Evolutionary conservation across 352 stramenopile species (phyloP).

Genomic region (Phytophthora macrochlamydospora): DNA sequence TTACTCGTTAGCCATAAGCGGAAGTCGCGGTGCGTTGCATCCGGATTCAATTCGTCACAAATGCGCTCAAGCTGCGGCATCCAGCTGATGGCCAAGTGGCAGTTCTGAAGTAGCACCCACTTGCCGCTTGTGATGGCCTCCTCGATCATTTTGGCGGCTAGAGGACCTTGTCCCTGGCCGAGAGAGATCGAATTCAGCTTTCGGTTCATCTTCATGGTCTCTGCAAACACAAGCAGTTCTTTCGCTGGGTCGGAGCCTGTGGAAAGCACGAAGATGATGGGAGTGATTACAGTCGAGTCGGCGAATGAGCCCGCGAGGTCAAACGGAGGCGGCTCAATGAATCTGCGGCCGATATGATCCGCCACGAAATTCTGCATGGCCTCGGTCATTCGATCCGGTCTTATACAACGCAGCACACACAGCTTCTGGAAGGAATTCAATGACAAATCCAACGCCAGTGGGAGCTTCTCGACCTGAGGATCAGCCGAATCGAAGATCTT

Average conservation of each 20-base stretch:
- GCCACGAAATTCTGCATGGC: conserved; percentile 92
- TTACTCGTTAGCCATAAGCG: conserved; percentile 94
- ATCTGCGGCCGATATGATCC: conserved; percentile 82
- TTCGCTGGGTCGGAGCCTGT: conserved; percentile 94
- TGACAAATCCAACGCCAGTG: conserved; percentile 52
- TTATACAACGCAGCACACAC: conserved; percentile 77
- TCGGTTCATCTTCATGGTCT: conserved; percentile 81
- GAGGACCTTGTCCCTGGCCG: conserved; percentile 92
- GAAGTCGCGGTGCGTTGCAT: conserved; percentile 92
- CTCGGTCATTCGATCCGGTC: conserved; percentile 85
- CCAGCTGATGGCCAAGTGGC: conserved; percentile 95
- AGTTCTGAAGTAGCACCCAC: conserved; percentile 96
- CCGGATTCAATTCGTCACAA: conserved; percentile 88
- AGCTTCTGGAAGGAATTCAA: conserved; percentile 88
- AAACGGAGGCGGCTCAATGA: conserved; percentile 93
- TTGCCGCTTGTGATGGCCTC: conserved; percentile 87
- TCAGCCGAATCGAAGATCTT: conserved; percentile 86
- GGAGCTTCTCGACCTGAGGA: conserved; percentile 77
- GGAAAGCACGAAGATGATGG: conserved; percentile 94
- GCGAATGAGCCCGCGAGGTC: conserved; percentile 91
- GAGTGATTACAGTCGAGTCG: conserved; percentile 89
- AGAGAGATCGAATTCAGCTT: conserved; percentile 95
- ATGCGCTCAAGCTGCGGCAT: conserved; percentile 95
- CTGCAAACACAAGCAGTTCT: conserved; percentile 92
- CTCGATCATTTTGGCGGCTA: conserved; percentile 92